These are phyloP conservation scores for Halophytophthora batemanensis DNA, from an alignment of 352 stramenopile genomes.

Conservation along the genomic window DNA sequence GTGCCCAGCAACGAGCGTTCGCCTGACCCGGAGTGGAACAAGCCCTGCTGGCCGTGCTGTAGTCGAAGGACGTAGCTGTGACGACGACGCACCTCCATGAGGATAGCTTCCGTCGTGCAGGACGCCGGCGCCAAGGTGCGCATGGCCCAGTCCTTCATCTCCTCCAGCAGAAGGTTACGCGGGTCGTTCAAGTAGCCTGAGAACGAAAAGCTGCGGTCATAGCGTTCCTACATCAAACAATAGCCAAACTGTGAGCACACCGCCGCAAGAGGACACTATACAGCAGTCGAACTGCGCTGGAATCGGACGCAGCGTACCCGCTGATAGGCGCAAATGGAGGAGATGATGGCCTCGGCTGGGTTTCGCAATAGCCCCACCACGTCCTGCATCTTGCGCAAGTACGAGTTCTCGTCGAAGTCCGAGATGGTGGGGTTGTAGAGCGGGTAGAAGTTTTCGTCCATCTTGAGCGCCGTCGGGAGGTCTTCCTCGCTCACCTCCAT, in stretches of 20 bases:
- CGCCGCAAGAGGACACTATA: too few relatives aligned
- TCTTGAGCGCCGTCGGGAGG: constrained; percentile 77
- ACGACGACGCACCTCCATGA: constrained; percentile 69
- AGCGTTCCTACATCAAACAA: constrained; percentile 40
- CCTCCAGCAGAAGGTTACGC: constrained; percentile 74
- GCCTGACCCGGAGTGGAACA: constrained; percentile 74
- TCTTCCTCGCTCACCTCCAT: constrained; percentile 84
- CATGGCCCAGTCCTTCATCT: constrained; percentile 87
- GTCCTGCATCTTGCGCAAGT: constrained; percentile 87
- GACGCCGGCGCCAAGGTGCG: constrained; percentile 66
- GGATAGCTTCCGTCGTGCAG: constrained; percentile 75
- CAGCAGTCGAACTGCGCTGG: neutral
- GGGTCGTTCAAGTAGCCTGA: constrained; percentile 83
- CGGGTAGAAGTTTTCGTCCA: constrained; percentile 83
- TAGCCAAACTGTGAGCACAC: constrained; percentile 5
- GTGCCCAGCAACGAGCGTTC: constrained; percentile 76
- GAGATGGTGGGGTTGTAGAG: constrained; percentile 68
- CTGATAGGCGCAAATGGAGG: constrained; percentile 83
- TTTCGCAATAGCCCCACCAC: constrained; percentile 76
- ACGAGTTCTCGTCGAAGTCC: constrained; percentile 87
- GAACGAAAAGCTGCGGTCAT: constrained; percentile 72
- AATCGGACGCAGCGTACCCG: constrained; percentile 18
- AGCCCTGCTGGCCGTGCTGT: constrained; percentile 76
- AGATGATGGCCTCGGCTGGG: constrained; percentile 83
- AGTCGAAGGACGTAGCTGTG: constrained; percentile 76